These are phyloP conservation scores for Arthrobotrys pseudoclavata DNA, from an alignment of 2,329 filamentous ascomycete genomes.

Conservation along the genomic window DNA sequence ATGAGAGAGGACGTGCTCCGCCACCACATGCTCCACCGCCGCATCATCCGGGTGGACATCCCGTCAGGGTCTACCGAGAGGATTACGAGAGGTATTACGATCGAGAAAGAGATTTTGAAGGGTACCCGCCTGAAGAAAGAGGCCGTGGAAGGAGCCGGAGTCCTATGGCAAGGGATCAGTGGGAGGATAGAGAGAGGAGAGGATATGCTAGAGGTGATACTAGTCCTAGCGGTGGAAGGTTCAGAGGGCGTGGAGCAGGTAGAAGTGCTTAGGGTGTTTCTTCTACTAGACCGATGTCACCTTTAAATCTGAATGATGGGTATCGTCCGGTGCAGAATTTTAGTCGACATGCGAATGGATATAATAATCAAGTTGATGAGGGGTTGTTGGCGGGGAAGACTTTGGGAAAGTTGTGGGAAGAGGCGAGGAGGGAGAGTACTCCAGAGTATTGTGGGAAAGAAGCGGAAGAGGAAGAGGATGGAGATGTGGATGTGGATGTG, in stretches of 20 bases:
- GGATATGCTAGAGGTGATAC: constrained; percentile 24
- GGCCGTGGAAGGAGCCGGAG: constrained; percentile 43
- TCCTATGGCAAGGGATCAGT: constrained; percentile 37
- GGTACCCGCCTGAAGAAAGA: constrained; percentile 27
- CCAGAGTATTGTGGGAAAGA: not conserved
- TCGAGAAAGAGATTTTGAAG: constrained; percentile 37
- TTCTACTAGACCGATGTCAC: not conserved
- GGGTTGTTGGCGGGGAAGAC: not conserved
- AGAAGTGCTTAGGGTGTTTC: constrained; percentile 22
- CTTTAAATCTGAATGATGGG: not conserved
- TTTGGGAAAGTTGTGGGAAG: constrained; percentile 35
- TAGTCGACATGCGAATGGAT: not conserved
- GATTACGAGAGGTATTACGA: constrained; percentile 55
- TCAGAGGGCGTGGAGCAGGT: constrained; percentile 32
- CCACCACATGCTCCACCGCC: constrained; percentile 14
- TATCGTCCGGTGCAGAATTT: not conserved
- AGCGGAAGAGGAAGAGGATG: not conserved
- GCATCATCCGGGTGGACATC: not conserved
- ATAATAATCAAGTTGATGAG: not conserved
- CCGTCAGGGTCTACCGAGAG: constrained; percentile 39
- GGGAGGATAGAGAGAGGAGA: constrained; percentile 45
- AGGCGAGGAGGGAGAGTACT: not conserved
- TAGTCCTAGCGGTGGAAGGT: not conserved
- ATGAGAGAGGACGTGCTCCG: constrained; percentile 22
- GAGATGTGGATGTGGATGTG: no score